phyloP scores from a whole-genome alignment of 2,329 filamentous ascomycete species.

The Aspergillus ibericus region DNA sequence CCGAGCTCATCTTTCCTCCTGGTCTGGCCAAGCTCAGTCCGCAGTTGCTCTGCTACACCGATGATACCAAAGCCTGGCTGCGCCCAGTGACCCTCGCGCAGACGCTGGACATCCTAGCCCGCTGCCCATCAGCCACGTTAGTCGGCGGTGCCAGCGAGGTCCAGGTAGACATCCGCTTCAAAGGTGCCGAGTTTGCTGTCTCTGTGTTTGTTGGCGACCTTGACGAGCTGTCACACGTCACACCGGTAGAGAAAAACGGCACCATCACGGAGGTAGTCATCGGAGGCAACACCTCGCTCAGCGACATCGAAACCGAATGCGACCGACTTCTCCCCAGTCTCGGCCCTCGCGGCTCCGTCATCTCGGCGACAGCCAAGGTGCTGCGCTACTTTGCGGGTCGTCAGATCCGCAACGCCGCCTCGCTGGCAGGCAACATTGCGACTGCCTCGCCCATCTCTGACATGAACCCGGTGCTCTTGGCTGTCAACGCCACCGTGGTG shows the following conservation, averaged over 20 bases:
- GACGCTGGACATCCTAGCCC: slow-evolving; percentile 78
- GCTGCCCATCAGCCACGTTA: slow-evolving; percentile 76
- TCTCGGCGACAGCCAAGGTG: slow-evolving; percentile 81
- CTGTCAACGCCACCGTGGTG: slow-evolving; percentile 71
- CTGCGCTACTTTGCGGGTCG: slow-evolving; percentile 60
- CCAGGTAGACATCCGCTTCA: slow-evolving; percentile 93
- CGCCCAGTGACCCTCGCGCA: slow-evolving; percentile 76
- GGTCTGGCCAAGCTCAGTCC: slow-evolving; percentile 74
- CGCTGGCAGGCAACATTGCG: slow-evolving; percentile 79
- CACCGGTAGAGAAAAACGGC: slow-evolving; percentile 61
- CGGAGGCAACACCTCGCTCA: slow-evolving; percentile 79
- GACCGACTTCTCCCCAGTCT: slow-evolving; percentile 62
- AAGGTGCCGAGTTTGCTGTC: slow-evolving; percentile 75
- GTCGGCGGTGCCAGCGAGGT: slow-evolving; percentile 88
- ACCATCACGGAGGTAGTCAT: slow-evolving; percentile 62
- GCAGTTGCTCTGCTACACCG: slow-evolving; percentile 75
- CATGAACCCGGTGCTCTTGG: slow-evolving; percentile 81
- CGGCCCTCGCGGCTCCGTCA: slow-evolving; percentile 64
- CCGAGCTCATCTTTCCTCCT: slow-evolving; percentile 85
- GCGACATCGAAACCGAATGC: slow-evolving; percentile 76
- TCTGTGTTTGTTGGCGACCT: slow-evolving; percentile 88
- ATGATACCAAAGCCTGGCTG: slow-evolving; percentile 82
- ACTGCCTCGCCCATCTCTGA: slow-evolving; percentile 89
- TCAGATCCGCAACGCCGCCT: slow-evolving; percentile 86
- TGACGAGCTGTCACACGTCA: slow-evolving; percentile 71